Evolutionary conservation across 345 rosid genomes (phyloP).

Genomic region (Arabis hirsuta): DNA sequence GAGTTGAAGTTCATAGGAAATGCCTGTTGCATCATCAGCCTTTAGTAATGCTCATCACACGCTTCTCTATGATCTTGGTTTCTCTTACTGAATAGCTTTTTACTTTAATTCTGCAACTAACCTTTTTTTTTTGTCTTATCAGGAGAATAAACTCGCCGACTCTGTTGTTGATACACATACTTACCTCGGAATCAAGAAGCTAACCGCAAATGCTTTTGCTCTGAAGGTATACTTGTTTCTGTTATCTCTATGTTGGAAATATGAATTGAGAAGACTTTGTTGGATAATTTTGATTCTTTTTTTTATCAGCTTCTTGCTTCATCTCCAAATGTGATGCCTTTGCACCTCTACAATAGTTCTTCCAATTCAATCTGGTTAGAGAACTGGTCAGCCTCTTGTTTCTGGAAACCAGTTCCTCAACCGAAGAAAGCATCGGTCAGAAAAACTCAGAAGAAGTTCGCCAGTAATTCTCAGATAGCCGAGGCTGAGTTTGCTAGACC

Average conservation of each 20-base stretch:
- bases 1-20: conserved; percentile 37
- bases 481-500: conserved; percentile 64
- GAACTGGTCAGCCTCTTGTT: conserved; percentile 71
- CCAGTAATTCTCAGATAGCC: conserved; percentile 47
- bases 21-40: conserved; percentile 39
- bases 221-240: conserved; percentile 59
- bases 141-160: conserved; percentile 54
- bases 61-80: not conserved
- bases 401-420: conserved; percentile 75
- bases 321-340: conserved; percentile 66
- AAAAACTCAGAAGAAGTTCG: conserved; percentile 62
- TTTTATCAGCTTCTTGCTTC: conserved; percentile 71
- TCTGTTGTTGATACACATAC: conserved; percentile 42
- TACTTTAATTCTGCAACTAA: not conserved
- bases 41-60: conserved; percentile 48
- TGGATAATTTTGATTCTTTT: conserved; percentile 34
- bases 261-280: conserved; percentile 19
- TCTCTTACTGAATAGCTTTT: conserved; percentile 11
- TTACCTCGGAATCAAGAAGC: conserved; percentile 49
- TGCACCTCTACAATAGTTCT: conserved; percentile 53
- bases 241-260: not conserved
- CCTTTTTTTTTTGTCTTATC: conserved; percentile 14
- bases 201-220: conserved; percentile 64
- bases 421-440: conserved; percentile 53
- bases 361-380: conserved; percentile 69